A percentile compares a stretch with the other conserved stretches of the same genome.
These are phyloP conservation scores for Globisporangium heterothallicum DNA, from an alignment of 352 stramenopile genomes.

Conservation along the genomic window DNA sequence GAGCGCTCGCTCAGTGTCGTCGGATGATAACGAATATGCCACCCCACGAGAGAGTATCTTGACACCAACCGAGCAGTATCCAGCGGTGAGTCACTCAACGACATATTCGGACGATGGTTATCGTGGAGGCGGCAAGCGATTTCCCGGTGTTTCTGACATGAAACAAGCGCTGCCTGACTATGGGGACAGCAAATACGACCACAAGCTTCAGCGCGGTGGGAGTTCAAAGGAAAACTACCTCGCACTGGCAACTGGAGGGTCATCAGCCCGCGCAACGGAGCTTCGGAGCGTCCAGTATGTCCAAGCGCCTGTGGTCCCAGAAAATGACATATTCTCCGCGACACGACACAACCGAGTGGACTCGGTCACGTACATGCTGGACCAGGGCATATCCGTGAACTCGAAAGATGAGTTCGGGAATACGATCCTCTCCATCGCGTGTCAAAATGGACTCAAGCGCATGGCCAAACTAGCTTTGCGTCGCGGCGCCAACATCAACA, in stretches of 20 bases:
- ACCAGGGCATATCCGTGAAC: slow-evolving; percentile 79
- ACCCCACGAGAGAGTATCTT: slow-evolving; percentile 40
- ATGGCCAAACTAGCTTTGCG: slow-evolving; percentile 84
- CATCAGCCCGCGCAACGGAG: neutral
- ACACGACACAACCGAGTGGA: slow-evolving; percentile 80
- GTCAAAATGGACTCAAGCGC: slow-evolving; percentile 89
- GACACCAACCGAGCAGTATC: slow-evolving; percentile 5
- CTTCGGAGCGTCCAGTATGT: slow-evolving; percentile 7
- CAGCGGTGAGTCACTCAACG: neutral
- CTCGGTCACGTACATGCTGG: slow-evolving; percentile 81
- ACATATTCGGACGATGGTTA: slow-evolving; percentile 10
- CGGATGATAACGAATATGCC: slow-evolving; percentile 53
- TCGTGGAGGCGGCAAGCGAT: slow-evolving; percentile 9
- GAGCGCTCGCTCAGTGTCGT: slow-evolving; percentile 55
- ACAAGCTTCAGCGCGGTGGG: slow-evolving; percentile 6
- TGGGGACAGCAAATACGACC: slow-evolving; percentile 2
- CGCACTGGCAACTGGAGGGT: slow-evolving; percentile 17
- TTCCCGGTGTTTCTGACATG: slow-evolving; percentile 10
- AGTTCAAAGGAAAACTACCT: slow-evolving; percentile 21
- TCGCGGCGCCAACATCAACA: slow-evolving; percentile 85
- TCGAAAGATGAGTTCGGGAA: slow-evolving; percentile 76
- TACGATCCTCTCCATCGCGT: slow-evolving; percentile 83
- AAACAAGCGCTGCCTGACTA: slow-evolving; percentile 16
- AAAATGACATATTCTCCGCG: slow-evolving; percentile 86
- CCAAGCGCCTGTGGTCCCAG: slow-evolving; percentile 17